Base-by-base conservation (phyloP, 2,329 filamentous ascomycete species). In the Neobulgaria alba region DNA sequence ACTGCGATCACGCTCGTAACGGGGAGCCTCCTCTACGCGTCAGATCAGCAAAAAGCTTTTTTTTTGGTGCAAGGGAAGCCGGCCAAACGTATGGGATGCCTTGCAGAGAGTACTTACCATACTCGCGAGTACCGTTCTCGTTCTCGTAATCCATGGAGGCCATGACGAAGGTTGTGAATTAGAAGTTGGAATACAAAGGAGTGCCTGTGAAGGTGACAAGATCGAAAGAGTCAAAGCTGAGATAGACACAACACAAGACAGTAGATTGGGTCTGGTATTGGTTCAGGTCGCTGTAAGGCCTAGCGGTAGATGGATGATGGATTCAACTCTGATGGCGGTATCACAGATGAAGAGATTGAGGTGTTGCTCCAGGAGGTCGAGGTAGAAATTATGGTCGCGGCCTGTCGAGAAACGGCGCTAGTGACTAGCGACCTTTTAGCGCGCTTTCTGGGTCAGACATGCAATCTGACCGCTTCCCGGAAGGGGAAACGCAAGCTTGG, bases 131-230 rank as follows among this genome's bases (percentile, higher is more conserved):
- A 57, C 75, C 76, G 56, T 77, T 79, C 50, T 77, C 74, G 59
- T 73, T 75, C 62, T 82, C 78, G 62, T 82, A 82, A 59, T 82
- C 78, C 78, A 82, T 82, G 51, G 76, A 73, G 49, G 76, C 78
- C 57, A 60, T 60, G 41, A 38, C 56, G 51, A 50, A 33, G 41
- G 31, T 49, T 48, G 41, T 45, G 45, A 39, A 29, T 43, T 47
- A 45, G n/a, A 20, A 16, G 21, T 38, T 23, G 33, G 32, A 36
- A 33, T 33, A 34, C 21, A 7, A 26, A 26, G 12, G 12, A 26
- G 23, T 7, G 7, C 7, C 12, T 26, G 23, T 12, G 23, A 26
- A 7, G 23, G 23, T 26, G 12, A 26, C 7, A 12, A 26, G 23
- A 26, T 26, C 23, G 23, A 26, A 26, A 26, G 12, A 26, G 7